These are phyloP conservation scores for Inga laurina DNA, from an alignment of 306 rosid species.

Conservation along the genomic window DNA sequence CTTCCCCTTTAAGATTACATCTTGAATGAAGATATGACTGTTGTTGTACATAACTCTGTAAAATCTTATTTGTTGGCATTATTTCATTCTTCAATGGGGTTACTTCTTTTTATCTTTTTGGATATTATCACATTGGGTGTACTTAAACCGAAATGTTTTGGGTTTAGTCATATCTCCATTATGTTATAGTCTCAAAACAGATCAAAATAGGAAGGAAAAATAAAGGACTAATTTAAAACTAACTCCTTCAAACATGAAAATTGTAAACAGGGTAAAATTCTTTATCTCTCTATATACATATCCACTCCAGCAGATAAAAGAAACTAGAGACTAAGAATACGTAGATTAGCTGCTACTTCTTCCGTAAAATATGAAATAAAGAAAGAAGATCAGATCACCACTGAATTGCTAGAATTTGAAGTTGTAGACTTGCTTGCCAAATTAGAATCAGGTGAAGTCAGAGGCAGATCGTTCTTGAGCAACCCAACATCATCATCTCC, in stretches of 20 bases:
- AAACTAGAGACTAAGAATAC: not conserved
- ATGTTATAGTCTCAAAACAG: not conserved
- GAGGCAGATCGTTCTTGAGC: slow-evolving; percentile 47
- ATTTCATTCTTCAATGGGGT: not conserved
- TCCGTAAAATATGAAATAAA: not conserved
- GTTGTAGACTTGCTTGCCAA: slow-evolving; percentile 46
- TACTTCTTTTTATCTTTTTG: not conserved
- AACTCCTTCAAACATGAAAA: slow-evolving; percentile 21
- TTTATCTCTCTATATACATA: slow-evolving; percentile 39
- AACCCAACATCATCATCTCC: slow-evolving; percentile 44
- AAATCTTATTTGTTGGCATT: not conserved
- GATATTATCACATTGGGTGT: not conserved
- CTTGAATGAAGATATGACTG: too few species aligned
- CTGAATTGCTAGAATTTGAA: slow-evolving; percentile 50
- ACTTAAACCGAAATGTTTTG: not conserved
- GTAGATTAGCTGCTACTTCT: not conserved
- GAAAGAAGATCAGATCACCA: not conserved
- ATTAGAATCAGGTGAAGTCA: slow-evolving; percentile 56
- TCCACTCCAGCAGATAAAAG: slow-evolving; percentile 7
- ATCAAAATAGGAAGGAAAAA: not conserved
- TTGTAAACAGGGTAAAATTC: slow-evolving; percentile 10
- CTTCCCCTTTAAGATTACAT: too few species aligned
- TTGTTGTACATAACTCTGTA: too few species aligned
- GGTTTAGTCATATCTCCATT: not conserved
- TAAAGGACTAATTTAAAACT: not conserved